Conservation (phyloP, 148 eudicot genomes). For the Heliamphora exappendiculata region DNA sequence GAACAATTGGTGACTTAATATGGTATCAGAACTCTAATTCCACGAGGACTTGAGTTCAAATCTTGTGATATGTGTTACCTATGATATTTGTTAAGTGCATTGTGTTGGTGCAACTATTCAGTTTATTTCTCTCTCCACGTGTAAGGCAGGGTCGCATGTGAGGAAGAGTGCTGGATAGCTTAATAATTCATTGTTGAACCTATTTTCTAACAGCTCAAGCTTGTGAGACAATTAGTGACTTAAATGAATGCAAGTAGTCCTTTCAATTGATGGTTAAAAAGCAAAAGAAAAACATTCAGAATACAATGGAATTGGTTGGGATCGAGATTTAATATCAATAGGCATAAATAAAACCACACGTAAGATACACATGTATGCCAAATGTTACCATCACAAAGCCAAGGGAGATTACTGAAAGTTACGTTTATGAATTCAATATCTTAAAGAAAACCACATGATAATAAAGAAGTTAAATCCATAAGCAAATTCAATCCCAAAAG, state of each 20-base stretch:
- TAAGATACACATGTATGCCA: background rate
- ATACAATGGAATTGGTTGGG: background rate
- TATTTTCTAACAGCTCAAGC: too few species aligned
- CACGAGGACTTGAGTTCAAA: too few species aligned
- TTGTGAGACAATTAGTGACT: too few species aligned
- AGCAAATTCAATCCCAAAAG: background rate
- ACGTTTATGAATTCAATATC: background rate
- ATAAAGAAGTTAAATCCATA: background rate
- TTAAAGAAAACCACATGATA: background rate
- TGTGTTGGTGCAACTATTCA: too few species aligned
- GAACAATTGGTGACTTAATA: too few species aligned
- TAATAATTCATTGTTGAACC: too few species aligned
- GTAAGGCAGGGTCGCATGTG: too few species aligned
- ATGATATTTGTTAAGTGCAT: too few species aligned
- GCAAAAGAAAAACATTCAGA: background rate
- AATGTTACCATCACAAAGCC: background rate
- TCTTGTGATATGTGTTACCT: too few species aligned
- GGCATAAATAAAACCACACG: background rate
- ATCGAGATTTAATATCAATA: background rate
- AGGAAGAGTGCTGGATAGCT: too few species aligned
- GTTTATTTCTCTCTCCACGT: too few species aligned
- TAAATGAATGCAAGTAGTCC: background rate
- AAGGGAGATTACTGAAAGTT: background rate
- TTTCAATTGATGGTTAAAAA: background rate
- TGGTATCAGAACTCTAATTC: too few species aligned